Conservation (phyloP, 129 eudicot species). For the Tanacetum coccineum region DNA sequence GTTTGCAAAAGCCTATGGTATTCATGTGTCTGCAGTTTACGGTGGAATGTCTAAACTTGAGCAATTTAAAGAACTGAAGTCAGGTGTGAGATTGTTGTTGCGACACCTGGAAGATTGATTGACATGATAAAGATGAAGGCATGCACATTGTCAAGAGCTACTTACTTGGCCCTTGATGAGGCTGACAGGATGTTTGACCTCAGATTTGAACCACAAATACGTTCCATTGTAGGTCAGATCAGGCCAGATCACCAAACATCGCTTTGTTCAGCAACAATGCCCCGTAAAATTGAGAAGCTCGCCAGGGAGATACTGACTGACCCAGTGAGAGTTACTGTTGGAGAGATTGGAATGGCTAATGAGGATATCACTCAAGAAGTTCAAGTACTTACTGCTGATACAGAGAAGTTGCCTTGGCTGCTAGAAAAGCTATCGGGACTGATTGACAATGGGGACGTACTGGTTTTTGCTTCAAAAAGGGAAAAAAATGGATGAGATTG, state of each 20-base stretch:
- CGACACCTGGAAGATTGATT: constrained; percentile 95
- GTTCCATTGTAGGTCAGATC: constrained; percentile 94
- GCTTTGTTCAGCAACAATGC: constrained; percentile 98
- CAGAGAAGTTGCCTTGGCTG: too few species aligned
- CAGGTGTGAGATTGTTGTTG: constrained; percentile 94
- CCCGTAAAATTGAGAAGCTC: constrained; percentile 86
- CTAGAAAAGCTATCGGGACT: too few species aligned
- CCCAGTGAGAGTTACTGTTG: constrained; percentile 88
- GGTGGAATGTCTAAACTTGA: constrained; percentile 99
- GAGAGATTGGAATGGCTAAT: constrained; percentile 92
- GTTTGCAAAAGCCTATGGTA: constrained; percentile 71
- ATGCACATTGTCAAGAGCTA: constrained; percentile 73
- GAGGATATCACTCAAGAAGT: constrained; percentile 95
- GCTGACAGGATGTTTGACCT: constrained; percentile 99
- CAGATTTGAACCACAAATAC: constrained; percentile 98
- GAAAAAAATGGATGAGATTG: constrained; percentile 87
- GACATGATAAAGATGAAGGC: constrained; percentile 96
- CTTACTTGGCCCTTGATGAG: constrained; percentile 94
- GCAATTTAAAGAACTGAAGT: constrained; percentile 88
- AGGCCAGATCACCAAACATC: constrained; percentile 92
- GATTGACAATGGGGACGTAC: too few species aligned
- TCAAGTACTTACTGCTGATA: too few species aligned
- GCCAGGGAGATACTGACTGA: constrained; percentile 90
- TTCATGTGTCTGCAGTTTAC: constrained; percentile 93
- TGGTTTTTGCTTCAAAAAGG: too few species aligned